A percentile compares a stretch with the other conserved stretches of the same genome.
Conservation (phyloP, 345 rosid genomes). For the Tarenaya hassleriana region DNA sequence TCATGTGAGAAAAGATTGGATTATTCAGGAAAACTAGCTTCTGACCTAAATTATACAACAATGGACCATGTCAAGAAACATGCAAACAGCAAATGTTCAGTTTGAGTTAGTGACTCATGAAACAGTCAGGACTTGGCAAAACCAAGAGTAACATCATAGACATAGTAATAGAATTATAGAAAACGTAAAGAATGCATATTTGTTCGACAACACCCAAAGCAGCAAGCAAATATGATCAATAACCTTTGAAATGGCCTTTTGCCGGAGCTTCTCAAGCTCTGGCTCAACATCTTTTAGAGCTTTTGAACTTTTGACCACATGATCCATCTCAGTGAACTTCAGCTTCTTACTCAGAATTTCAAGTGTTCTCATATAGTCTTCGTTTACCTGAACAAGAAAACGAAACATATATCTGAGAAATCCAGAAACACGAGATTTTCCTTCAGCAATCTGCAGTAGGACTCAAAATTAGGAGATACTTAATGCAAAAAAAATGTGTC, state of each 20-base stretch:
- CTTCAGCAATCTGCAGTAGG: slow-evolving; percentile 6
- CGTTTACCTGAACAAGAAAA: slow-evolving; percentile 67
- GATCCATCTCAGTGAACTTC: slow-evolving; percentile 74
- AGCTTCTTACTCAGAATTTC: slow-evolving; percentile 91
- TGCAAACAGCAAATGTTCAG: too few species aligned
- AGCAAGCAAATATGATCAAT: slow-evolving; percentile 19
- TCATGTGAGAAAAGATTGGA: background rate
- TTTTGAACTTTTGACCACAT: slow-evolving; percentile 69
- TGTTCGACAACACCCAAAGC: slow-evolving; percentile 1
- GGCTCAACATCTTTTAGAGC: slow-evolving; percentile 96
- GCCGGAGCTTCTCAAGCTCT: slow-evolving; percentile 94
- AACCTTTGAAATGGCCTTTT: slow-evolving; percentile 95
- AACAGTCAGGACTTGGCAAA: too few species aligned
- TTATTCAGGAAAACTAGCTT: slow-evolving; percentile 2
- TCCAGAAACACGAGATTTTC: too few species aligned
- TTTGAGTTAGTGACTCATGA: too few species aligned
- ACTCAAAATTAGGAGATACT: background rate
- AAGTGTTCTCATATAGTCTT: slow-evolving; percentile 82
- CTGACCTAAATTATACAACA: slow-evolving; percentile 8
- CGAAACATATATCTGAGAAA: background rate
- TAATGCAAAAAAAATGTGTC: background rate
- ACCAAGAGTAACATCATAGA: too few species aligned
- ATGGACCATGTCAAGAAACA: background rate
- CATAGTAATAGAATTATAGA: too few species aligned
- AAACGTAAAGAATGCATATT: background rate